These are phyloP conservation scores for Penicillium vulpinum DNA, from an alignment of 2,329 filamentous ascomycete species.

Conservation along the genomic window DNA sequence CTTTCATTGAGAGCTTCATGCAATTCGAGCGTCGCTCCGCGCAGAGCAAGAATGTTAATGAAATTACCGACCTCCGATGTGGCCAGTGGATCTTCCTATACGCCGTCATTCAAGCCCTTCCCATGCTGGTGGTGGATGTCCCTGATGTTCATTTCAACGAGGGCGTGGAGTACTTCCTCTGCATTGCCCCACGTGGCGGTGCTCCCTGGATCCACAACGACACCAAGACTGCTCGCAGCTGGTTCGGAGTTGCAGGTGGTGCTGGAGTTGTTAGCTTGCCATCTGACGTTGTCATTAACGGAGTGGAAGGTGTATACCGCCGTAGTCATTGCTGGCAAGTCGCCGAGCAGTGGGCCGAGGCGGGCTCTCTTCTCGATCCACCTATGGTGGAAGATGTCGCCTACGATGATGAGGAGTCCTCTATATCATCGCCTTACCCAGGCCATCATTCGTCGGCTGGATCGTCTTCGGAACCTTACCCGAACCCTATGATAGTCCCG, in stretches of 20 bases:
- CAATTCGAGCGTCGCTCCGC: conserved; percentile 48
- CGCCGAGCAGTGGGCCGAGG: conserved; percentile 61
- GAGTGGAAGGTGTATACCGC: conserved; percentile 67
- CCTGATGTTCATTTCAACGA: conserved; percentile 47
- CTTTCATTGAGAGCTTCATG: conserved; percentile 51
- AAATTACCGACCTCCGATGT: conserved; percentile 49
- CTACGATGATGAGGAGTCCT: conserved; percentile 41
- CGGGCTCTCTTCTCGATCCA: conserved; percentile 36
- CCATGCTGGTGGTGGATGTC: conserved; percentile 52
- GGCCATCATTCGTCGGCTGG: conserved; percentile 40
- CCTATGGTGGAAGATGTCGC: conserved; percentile 34
- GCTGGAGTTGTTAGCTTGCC: conserved; percentile 62
- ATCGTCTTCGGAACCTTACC: conserved; percentile 38
- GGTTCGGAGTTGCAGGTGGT: conserved; percentile 61
- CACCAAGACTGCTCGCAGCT: conserved; percentile 45
- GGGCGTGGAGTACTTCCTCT: conserved; percentile 53
- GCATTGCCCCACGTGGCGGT: conserved; percentile 50
- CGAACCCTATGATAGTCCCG: conserved; percentile 34
- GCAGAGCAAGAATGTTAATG: conserved; percentile 46
- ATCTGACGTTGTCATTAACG: conserved; percentile 64
- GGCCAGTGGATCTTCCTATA: conserved; percentile 56
- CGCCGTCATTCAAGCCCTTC: conserved; percentile 51
- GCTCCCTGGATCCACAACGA: conserved; percentile 52
- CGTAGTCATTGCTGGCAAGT: conserved; percentile 69
- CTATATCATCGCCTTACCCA: conserved; percentile 40